phyloP scores from a whole-genome alignment of 257 asterid species.

The Schizonepeta tenuifolia region DNA sequence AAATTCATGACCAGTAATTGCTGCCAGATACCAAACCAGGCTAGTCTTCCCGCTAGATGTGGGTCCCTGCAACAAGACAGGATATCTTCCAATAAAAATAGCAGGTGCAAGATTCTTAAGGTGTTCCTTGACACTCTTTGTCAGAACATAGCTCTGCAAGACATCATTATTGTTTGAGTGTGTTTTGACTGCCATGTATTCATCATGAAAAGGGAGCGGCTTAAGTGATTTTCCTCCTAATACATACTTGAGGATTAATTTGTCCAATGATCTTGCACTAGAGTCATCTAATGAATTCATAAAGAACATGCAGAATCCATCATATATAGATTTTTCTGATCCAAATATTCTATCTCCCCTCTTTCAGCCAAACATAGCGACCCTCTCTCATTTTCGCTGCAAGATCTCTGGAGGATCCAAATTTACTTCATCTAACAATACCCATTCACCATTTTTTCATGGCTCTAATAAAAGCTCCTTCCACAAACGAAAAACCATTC shows the following conservation, averaged over 20 bases:
- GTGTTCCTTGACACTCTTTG: constrained; percentile 77
- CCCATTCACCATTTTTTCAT: constrained; percentile 91
- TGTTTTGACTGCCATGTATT: constrained; percentile 45
- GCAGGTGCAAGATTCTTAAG: constrained; percentile 77
- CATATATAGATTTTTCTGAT: constrained; percentile 67
- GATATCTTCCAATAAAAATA: constrained; percentile 76
- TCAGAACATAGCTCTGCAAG: constrained; percentile 60
- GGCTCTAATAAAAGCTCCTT: constrained; percentile 90
- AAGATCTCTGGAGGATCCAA: constrained; percentile 98
- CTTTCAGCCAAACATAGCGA: constrained; percentile 91
- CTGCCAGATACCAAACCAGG: constrained; percentile 85
- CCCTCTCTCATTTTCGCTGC: constrained; percentile 90
- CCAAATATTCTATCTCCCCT: constrained; percentile 82
- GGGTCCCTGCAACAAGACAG: constrained; percentile 94
- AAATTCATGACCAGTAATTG: constrained; percentile 77
- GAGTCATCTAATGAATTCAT: constrained; percentile 66
- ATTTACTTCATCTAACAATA: constrained; percentile 94
- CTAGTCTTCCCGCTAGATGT: constrained; percentile 99
- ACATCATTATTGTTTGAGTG: constrained; percentile 40
- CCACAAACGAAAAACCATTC: constrained; percentile 95
- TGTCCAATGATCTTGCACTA: constrained; percentile 71
- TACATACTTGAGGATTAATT: constrained; percentile 52
- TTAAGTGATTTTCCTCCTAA: constrained; percentile 53
- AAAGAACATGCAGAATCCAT: constrained; percentile 94
- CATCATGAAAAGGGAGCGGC: constrained; percentile 48